Conservation (phyloP, 495 filamentous ascomycete species). For the Lasiosphaeria hispida region DNA sequence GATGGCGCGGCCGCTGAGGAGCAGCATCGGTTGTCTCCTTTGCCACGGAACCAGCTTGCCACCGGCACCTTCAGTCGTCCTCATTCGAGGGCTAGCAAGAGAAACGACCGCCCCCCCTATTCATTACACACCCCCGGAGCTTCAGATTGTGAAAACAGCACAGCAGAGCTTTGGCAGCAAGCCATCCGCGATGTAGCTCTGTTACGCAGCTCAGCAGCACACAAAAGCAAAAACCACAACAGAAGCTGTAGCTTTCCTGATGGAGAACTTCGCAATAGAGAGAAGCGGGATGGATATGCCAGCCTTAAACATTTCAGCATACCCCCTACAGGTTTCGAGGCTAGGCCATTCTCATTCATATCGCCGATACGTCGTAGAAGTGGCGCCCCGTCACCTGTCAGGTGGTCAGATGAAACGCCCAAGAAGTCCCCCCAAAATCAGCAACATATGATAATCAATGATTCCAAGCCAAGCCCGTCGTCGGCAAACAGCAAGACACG, state of each 20-base stretch:
- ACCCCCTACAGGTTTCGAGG: not conserved
- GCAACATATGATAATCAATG: not conserved
- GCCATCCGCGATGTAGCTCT: constrained; percentile 27
- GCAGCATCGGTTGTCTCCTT: not conserved
- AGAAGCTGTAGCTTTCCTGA: constrained; percentile 15
- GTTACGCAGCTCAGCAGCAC: constrained; percentile 14
- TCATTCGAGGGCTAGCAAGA: constrained; percentile 8
- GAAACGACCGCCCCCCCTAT: not conserved
- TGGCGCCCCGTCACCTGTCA: too few species aligned
- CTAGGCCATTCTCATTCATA: too few species aligned
- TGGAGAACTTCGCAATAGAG: not conserved
- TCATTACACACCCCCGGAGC: constrained; percentile 2
- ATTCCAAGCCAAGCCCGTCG: not conserved
- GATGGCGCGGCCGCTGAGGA: constrained; percentile 11
- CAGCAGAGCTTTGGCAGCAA: constrained; percentile 21
- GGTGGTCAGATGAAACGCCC: not conserved
- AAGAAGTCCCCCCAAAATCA: not conserved
- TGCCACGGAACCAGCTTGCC: not conserved
- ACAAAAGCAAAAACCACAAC: constrained; percentile 9
- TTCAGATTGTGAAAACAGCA: constrained; percentile 17
- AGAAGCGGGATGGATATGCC: not conserved
- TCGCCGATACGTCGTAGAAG: too few species aligned
- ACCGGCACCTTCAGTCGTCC: not conserved
- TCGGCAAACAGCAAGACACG: not conserved
- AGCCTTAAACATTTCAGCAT: constrained; percentile 6